These are phyloP conservation scores for Ganoderma lucidum DNA, from an alignment of 1,284 basidiomycete species.

Conservation along the genomic window DNA sequence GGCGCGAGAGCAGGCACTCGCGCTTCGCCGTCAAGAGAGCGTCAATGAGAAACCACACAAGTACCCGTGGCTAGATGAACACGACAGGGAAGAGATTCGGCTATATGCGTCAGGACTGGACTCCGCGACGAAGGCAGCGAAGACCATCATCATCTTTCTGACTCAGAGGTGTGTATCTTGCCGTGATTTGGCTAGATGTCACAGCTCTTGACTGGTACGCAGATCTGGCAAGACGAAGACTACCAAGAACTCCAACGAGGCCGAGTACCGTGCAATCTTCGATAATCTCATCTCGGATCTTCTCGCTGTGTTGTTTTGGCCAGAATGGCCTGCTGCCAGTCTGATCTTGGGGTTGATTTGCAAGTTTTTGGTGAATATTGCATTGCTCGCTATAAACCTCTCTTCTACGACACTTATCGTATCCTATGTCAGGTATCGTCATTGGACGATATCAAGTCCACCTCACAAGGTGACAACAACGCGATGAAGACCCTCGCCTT, in stretches of 20 bases:
- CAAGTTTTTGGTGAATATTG: constrained; percentile 78
- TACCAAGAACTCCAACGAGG: constrained; percentile 89
- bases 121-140: constrained; percentile 83
- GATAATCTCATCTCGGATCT: constrained; percentile 91
- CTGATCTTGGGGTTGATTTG: constrained; percentile 81
- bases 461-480: constrained; percentile 71
- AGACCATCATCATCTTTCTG: constrained; percentile 85
- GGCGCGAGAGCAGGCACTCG: constrained; percentile 66
- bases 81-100: constrained; percentile 73
- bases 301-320: constrained; percentile 89
- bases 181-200: background rate
- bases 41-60: constrained; percentile 49
- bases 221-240: constrained; percentile 84
- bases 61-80: constrained; percentile 69
- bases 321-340: constrained; percentile 96
- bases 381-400: background rate
- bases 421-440: constrained; percentile 63
- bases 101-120: constrained; percentile 76
- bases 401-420: background rate
- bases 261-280: constrained; percentile 90
- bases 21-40: constrained; percentile 67
- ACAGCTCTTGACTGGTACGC: constrained; percentile 9
- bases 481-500: constrained; percentile 88
- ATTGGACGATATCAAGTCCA: constrained; percentile 82
- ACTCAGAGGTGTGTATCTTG: constrained; percentile 61